A percentile compares a stretch with the other conserved stretches of the same genome.
Evolutionary conservation across 139 green algal species (phyloP).

Genomic region (Zygnema circumcarinatum): DNA sequence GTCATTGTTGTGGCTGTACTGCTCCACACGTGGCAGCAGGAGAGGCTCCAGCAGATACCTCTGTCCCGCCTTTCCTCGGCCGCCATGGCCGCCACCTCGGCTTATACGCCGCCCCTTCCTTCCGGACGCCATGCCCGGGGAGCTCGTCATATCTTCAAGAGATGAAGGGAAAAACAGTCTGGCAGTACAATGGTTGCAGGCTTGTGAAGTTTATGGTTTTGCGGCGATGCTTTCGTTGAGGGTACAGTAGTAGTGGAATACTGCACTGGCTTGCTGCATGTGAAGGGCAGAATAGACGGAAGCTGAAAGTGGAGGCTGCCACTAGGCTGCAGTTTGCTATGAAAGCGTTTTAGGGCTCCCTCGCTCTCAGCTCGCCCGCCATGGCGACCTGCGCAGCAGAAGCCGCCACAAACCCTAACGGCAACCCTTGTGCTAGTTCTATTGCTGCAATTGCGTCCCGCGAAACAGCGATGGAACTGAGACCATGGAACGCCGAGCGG

Average conservation of each 20-base stretch:
- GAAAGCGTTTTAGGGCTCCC: no score
- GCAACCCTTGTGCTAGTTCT: no score
- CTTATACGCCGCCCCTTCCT: background rate
- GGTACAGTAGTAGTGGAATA: background rate
- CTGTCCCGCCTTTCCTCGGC: background rate
- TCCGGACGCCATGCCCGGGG: background rate
- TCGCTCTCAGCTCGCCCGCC: no score
- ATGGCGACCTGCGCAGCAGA: no score
- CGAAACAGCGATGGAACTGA: no score
- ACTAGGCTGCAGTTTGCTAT: no score
- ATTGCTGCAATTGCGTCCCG: no score
- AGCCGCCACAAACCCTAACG: no score
- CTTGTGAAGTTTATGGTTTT: background rate
- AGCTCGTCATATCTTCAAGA: background rate
- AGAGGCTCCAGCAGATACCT: constrained; percentile 43
- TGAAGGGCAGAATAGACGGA: no score
- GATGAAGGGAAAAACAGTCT: background rate
- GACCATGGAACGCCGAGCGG: no score
- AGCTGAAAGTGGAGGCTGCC: no score
- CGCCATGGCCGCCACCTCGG: background rate
- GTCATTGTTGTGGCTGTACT: constrained; percentile 53
- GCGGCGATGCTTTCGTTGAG: background rate
- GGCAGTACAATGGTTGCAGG: background rate
- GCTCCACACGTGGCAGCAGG: constrained; percentile 52
- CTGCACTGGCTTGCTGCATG: no score